Evolutionary conservation across 495 filamentous ascomycete species (phyloP).

Genomic region (Annulohypoxylon stygium): DNA sequence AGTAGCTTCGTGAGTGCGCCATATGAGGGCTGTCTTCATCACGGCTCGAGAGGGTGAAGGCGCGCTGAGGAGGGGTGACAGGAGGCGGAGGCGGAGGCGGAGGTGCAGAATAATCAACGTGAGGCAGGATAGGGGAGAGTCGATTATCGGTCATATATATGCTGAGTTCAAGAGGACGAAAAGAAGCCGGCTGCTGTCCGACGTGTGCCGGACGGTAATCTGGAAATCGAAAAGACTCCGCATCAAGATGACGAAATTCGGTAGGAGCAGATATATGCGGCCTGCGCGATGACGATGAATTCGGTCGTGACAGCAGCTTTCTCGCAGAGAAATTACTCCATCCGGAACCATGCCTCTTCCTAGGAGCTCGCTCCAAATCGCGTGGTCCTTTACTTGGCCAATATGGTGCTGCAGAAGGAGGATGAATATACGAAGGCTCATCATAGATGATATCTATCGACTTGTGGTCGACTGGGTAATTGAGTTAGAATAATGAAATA

Average conservation of each 20-base stretch:
- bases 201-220: slow-evolving; percentile 33
- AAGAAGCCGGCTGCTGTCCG: slow-evolving; percentile 58
- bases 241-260: slow-evolving; percentile 64
- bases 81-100: slow-evolving; percentile 46
- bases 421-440: slow-evolving; percentile 55
- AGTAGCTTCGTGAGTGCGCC: slow-evolving; percentile 60
- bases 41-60: slow-evolving; percentile 52
- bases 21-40: slow-evolving; percentile 55
- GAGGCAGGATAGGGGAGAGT: slow-evolving; percentile 72
- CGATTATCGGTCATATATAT: slow-evolving; percentile 75
- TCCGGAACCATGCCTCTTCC: slow-evolving; percentile 52
- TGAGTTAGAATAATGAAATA: slow-evolving; percentile 29
- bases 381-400: slow-evolving; percentile 47
- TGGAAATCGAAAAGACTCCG: slow-evolving; percentile 62
- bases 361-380: slow-evolving; percentile 51
- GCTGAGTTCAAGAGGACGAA: slow-evolving; percentile 80
- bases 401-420: slow-evolving; percentile 51
- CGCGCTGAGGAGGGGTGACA: slow-evolving; percentile 58
- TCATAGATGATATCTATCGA: slow-evolving; percentile 54
- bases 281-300: slow-evolving; percentile 56
- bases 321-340: slow-evolving; percentile 52
- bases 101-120: slow-evolving; percentile 53
- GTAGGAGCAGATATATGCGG: slow-evolving; percentile 63
- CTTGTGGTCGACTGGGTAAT: slow-evolving; percentile 19
- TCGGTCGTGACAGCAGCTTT: slow-evolving; percentile 50